Percentiles rank a stretch among this genome's conserved stretches.
phyloP scores from a whole-genome alignment of 2,329 filamentous ascomycete species.

The Graphilbum sp. region DNA sequence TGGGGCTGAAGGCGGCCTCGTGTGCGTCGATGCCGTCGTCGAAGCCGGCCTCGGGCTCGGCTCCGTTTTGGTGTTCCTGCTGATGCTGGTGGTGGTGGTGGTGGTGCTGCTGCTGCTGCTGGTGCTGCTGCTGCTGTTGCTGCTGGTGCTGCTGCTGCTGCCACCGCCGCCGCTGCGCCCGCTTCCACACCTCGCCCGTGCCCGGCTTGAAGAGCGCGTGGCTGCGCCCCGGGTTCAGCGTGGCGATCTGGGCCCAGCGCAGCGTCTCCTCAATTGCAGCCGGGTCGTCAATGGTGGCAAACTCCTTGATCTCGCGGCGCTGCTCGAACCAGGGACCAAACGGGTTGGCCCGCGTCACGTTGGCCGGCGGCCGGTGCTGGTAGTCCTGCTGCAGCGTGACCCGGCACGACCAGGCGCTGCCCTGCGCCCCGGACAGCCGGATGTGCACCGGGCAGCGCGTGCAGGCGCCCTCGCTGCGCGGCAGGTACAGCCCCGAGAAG shows the following conservation, averaged over 20 bases:
- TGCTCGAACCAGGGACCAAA: constrained; percentile 51
- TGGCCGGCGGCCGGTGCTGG: constrained; percentile 6
- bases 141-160: no score
- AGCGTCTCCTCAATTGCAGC: constrained; percentile 50
- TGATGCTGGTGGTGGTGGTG: no score
- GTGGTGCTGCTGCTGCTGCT: no score
- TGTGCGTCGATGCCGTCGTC: constrained; percentile 22
- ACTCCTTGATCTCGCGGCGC: constrained; percentile 33
- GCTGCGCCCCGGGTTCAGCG: constrained; percentile 48
- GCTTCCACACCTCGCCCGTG: constrained; percentile 8
- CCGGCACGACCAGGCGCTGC: constrained; percentile 47
- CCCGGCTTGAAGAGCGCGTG: constrained; percentile 36
- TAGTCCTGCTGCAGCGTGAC: constrained; percentile 54
- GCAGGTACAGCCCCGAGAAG: constrained; percentile 53
- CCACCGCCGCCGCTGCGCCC: neutral
- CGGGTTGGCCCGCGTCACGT: constrained; percentile 26
- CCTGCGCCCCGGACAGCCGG: constrained; percentile 40
- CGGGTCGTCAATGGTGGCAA: constrained; percentile 47
- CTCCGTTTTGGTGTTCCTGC: no score
- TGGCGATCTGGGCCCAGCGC: constrained; percentile 59
- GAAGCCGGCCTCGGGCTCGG: no score
- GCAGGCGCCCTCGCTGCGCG: constrained; percentile 55
- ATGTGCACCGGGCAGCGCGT: constrained; percentile 73
- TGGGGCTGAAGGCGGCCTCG: constrained; percentile 61
- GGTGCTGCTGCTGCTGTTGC: no score